A percentile compares a stretch with the other conserved stretches of the same genome.
Conservation (phyloP, 2,329 filamentous ascomycete genomes). For the Rhinocladiella mackenziei region DNA sequence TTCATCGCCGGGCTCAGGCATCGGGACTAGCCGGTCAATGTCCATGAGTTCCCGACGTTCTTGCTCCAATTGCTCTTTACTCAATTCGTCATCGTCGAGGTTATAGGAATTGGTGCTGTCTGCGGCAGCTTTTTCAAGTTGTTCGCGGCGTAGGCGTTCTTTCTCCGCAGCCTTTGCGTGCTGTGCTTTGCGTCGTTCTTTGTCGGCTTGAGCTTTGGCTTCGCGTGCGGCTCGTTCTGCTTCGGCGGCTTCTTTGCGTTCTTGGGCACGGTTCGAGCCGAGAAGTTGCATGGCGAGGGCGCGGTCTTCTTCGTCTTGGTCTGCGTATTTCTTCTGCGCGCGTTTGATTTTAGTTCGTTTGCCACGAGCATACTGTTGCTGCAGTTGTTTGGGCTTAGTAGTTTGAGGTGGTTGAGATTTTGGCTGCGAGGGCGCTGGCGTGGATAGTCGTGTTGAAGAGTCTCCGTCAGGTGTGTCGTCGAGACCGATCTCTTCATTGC, state of each 20-base stretch:
- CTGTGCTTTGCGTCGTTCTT: conserved; percentile 72
- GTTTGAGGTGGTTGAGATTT: conserved; percentile 25
- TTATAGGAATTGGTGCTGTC: conserved; percentile 43
- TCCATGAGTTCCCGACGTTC: conserved; percentile 48
- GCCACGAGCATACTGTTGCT: conserved; percentile 23
- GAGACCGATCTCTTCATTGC: conserved; percentile 7
- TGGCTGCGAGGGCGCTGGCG: conserved; percentile 23
- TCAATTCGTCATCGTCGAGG: conserved; percentile 56
- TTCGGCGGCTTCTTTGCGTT: conserved; percentile 63
- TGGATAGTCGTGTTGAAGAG: conserved; percentile 22
- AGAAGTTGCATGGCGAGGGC: conserved; percentile 77
- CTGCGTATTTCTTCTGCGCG: conserved; percentile 75
- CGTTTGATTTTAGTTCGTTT: conserved; percentile 44
- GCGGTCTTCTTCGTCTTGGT: conserved; percentile 93
- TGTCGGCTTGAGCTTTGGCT: conserved; percentile 66
- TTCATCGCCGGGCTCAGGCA: conserved; percentile 75
- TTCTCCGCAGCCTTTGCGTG: conserved; percentile 69
- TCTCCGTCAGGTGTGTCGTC: conserved; percentile 2
- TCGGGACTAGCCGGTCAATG: conserved; percentile 71
- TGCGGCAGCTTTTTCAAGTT: conserved; percentile 59
- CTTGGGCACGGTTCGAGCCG: conserved; percentile 64
- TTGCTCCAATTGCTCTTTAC: conserved; percentile 44
- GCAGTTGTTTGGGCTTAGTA: no score
- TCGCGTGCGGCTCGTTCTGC: conserved; percentile 64
- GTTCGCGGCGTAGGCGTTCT: conserved; percentile 62